Evolutionary conservation across 148 eudicot genomes (phyloP).

Genomic region (Rhododendron mucronatum): DNA sequence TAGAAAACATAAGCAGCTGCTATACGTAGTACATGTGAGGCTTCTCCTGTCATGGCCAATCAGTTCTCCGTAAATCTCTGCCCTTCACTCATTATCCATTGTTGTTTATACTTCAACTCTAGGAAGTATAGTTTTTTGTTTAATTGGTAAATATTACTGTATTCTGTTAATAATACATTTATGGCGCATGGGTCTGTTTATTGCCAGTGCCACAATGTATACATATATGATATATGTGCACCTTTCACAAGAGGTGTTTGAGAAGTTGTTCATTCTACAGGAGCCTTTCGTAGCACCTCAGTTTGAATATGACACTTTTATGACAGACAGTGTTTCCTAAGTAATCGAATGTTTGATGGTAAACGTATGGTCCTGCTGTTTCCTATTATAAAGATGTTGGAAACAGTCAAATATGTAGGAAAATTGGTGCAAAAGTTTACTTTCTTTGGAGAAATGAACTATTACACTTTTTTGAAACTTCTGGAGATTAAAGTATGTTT

Average conservation of each 20-base stretch:
- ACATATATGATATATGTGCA: not conserved
- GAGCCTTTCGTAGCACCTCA: not conserved
- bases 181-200: not conserved
- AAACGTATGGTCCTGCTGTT: not conserved
- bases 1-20: too few species aligned
- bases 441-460: not conserved
- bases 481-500: not conserved
- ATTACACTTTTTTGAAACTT: not conserved
- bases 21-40: conserved; percentile 83
- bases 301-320: too few species aligned
- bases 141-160: not conserved
- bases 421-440: not conserved
- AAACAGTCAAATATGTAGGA: not conserved
- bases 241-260: not conserved
- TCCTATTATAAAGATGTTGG: not conserved
- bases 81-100: conserved; percentile 17
- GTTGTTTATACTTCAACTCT: not conserved
- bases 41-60: conserved; percentile 95
- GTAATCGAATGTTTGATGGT: too few species aligned
- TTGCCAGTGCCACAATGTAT: not conserved
- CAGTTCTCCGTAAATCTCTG: conserved; percentile 84
- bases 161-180: not conserved
- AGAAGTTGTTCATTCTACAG: not conserved
- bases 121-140: not conserved
- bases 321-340: too few species aligned